Conservation (phyloP, 2,329 filamentous ascomycete genomes). For the Penicillium sp. region DNA sequence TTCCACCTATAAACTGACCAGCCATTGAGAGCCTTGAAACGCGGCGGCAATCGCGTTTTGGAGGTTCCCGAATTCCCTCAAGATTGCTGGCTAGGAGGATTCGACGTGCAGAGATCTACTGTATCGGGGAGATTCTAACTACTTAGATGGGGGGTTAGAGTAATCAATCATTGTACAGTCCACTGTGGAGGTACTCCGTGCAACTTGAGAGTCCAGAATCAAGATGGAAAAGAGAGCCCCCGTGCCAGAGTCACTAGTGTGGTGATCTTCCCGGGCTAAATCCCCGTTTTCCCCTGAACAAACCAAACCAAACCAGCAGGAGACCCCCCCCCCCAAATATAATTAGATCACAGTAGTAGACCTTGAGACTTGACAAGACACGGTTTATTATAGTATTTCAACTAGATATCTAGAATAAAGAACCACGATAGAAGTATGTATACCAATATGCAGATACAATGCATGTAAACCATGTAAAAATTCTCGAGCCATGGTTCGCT, state of each 20-base stretch:
- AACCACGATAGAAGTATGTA: not conserved
- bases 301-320: not conserved
- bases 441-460: not conserved
- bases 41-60: conserved; percentile 18
- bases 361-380: not conserved
- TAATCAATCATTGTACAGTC: too few relatives aligned
- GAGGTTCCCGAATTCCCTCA: not conserved
- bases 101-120: not conserved
- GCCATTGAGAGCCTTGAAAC: conserved; percentile 13
- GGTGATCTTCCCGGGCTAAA: conserved; percentile 10
- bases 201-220: too few relatives aligned
- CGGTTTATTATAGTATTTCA: not conserved
- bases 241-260: conserved; percentile 13
- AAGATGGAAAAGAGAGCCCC: not conserved
- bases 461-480: too few relatives aligned
- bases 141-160: too few relatives aligned
- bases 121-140: too few relatives aligned
- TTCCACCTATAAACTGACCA: not conserved
- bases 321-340: not conserved
- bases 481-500: conserved; percentile 4
- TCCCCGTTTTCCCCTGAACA: not conserved
- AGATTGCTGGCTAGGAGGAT: not conserved
- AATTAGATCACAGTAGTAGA: too few relatives aligned
- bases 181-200: too few relatives aligned
- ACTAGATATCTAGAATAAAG: not conserved